These are phyloP conservation scores for Peribolospora baueri DNA, from an alignment of 768 basidiomycete species.

Conservation along the genomic window DNA sequence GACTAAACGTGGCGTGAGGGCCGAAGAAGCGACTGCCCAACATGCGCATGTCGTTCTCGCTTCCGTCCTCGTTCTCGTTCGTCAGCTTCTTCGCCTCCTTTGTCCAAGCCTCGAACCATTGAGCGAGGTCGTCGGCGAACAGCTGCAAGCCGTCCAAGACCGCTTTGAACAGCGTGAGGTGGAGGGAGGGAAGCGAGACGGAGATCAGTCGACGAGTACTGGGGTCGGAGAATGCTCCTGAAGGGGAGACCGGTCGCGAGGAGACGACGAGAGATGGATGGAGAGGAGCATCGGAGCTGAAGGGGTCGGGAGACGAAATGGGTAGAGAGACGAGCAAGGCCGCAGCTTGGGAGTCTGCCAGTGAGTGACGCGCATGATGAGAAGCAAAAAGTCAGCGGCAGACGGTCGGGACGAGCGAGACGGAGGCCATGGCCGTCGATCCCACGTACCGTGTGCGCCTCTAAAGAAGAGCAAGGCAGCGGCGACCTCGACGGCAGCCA, in stretches of 20 bases:
- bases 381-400: neutral
- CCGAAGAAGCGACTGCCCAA: constrained; percentile 22
- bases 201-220: constrained; percentile 1
- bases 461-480: too few relatives aligned
- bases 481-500: too few relatives aligned
- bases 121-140: constrained; percentile 66
- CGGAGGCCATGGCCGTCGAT: neutral
- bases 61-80: constrained; percentile 14
- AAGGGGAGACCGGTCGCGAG: neutral
- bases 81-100: constrained; percentile 43
- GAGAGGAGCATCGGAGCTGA: neutral
- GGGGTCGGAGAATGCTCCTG: neutral
- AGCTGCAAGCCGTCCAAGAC: constrained; percentile 55
- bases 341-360: neutral
- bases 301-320: neutral
- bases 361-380: neutral
- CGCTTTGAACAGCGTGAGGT: constrained; percentile 31
- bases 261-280: neutral
- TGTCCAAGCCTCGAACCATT: constrained; percentile 31
- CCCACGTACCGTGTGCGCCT: too few relatives aligned
- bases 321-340: neutral
- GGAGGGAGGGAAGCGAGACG: constrained; percentile 34
- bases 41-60: constrained; percentile 2
- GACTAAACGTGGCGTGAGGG: neutral
- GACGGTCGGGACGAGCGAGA: neutral